Evolutionary conservation across 2,329 filamentous ascomycete genomes (phyloP).

Genomic region (Byssochlamys sp.): DNA sequence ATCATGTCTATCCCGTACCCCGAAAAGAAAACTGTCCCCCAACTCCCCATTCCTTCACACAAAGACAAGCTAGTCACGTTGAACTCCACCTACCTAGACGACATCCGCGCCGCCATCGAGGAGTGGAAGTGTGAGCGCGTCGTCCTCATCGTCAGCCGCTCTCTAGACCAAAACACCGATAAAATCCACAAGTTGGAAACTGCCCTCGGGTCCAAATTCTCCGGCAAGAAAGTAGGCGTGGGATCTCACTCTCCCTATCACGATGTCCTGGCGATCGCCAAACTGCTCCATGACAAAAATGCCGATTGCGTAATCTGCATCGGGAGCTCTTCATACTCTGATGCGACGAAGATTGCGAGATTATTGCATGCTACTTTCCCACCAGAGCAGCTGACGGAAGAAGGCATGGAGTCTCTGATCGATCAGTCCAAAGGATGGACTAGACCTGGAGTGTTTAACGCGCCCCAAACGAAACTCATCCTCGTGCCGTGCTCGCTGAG

Average conservation of each 20-base stretch:
- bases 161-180: background rate
- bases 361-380: conserved; percentile 1
- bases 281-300: background rate
- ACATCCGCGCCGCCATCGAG: background rate
- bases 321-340: conserved; percentile 1
- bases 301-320: conserved; percentile 1
- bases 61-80: conserved; percentile 1
- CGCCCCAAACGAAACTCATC: conserved; percentile 1
- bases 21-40: background rate
- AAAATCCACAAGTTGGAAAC: background rate
- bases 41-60: conserved; percentile 11
- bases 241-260: conserved; percentile 2
- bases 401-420: conserved; percentile 2
- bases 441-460: background rate
- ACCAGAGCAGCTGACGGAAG: background rate
- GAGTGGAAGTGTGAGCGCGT: conserved; percentile 2
- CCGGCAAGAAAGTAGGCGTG: conserved; percentile 1
- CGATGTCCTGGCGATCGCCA: conserved; percentile 2
- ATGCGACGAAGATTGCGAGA: conserved; percentile 2
- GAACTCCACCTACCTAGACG: conserved; percentile 2
- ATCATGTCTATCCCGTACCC: background rate
- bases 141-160: conserved; percentile 1
- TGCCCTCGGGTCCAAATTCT: background rate
- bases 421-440: conserved; percentile 1
- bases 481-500: background rate